A percentile compares a stretch with the other conserved stretches of the same genome.
Evolutionary conservation across 116 monocot genomes (phyloP).

Genomic region (Phalaenopsis hybrid): DNA sequence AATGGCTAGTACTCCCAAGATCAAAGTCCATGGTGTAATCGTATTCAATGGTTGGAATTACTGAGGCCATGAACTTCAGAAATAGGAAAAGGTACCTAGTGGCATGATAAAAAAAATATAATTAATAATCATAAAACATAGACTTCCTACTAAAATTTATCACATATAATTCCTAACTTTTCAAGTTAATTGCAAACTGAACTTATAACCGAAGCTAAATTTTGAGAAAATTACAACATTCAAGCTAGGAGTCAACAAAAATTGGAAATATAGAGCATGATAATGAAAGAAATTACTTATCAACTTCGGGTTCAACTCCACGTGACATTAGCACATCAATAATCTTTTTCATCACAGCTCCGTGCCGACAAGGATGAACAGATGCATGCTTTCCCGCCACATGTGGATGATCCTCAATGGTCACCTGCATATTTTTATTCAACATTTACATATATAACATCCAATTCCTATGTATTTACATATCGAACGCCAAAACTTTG

Average conservation of each 20-base stretch:
- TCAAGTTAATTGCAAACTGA: neutral
- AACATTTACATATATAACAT: neutral
- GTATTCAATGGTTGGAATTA: conserved; percentile 94
- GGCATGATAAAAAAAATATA: neutral
- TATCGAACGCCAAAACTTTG: too few species aligned
- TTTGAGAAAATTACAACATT: neutral
- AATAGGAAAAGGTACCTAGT: conserved; percentile 91
- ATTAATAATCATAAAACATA: neutral
- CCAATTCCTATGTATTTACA: too few species aligned
- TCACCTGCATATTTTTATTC: conserved; percentile 48
- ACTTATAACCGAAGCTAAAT: neutral
- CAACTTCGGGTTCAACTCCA: conserved; percentile 95
- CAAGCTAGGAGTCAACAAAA: neutral
- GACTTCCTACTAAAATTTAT: neutral
- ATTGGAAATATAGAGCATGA: neutral
- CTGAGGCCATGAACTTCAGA: conserved; percentile 92
- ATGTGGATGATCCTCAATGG: conserved; percentile 99
- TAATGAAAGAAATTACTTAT: conserved; percentile 51
- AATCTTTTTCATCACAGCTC: conserved; percentile 98
- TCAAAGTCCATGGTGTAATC: conserved; percentile 99
- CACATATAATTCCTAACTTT: neutral
- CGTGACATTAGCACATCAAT: conserved; percentile 89
- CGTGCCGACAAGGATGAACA: conserved; percentile 91
- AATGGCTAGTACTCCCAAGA: conserved; percentile 70
- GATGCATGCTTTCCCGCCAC: conserved; percentile 96